Evolutionary conservation across 2,329 filamentous ascomycete species (phyloP).

Genomic region (Penicillium sp.): DNA sequence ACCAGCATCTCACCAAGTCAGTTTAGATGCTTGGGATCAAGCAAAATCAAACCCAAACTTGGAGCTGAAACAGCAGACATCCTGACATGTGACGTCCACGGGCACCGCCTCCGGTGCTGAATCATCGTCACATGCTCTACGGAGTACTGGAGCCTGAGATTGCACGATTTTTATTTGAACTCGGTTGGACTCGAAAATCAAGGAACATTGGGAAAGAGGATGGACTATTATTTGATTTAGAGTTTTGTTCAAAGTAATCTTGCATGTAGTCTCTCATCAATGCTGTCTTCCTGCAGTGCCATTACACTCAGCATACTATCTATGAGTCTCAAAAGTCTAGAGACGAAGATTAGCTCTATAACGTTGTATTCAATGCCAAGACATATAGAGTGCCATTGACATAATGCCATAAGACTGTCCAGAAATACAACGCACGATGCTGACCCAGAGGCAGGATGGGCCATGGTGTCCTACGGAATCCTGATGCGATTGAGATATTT

Average conservation of each 20-base stretch:
- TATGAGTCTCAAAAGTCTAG: neutral
- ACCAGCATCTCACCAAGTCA: conserved; percentile 18
- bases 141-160: neutral
- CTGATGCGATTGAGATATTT: neutral
- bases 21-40: conserved; percentile 4
- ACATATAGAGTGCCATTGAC: neutral
- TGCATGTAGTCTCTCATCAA: neutral
- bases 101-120: conserved; percentile 18
- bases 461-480: neutral
- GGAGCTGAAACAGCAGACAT: conserved; percentile 1
- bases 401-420: neutral
- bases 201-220: neutral
- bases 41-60: conserved; percentile 3
- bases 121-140: conserved; percentile 18
- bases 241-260: neutral
- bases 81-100: conserved; percentile 9
- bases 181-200: neutral
- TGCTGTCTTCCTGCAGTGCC: neutral
- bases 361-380: neutral
- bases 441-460: neutral
- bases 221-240: neutral
- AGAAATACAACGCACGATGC: neutral
- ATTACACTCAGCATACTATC: neutral
- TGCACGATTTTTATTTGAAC: neutral
- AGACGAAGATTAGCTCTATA: neutral